Percentiles rank a stretch among this genome's conserved stretches.
Evolutionary conservation across 305 asterid genomes (phyloP).

Genomic region (Solanum chacoense): DNA sequence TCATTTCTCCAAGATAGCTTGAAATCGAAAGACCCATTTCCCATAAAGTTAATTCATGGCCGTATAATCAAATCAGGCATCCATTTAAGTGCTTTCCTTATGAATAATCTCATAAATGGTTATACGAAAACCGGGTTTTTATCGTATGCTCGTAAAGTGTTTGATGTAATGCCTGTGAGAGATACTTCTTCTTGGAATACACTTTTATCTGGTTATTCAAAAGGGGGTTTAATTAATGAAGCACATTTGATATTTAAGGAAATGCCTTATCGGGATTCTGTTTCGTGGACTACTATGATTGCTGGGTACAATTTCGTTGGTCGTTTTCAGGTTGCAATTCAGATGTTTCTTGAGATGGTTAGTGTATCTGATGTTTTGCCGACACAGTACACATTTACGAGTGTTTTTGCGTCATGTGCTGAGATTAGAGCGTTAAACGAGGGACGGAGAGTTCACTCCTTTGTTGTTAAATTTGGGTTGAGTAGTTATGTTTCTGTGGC

Average conservation of each 20-base stretch:
- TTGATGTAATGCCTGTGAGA: conserved; percentile 62
- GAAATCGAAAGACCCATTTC: conserved; percentile 26
- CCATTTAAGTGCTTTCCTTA: conserved; percentile 42
- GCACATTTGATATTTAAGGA: conserved; percentile 41
- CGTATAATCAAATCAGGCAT: conserved; percentile 48
- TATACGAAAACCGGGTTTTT: conserved; percentile 49
- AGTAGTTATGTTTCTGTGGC: conserved; percentile 41
- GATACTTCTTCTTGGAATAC: conserved; percentile 67
- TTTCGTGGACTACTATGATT: conserved; percentile 84
- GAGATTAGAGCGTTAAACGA: conserved; percentile 29
- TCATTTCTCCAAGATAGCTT: conserved; percentile 59
- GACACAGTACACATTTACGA: conserved; percentile 50
- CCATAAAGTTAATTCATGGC: conserved; percentile 44
- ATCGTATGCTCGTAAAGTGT: conserved; percentile 45
- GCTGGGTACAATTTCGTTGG: conserved; percentile 56
- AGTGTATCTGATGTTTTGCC: conserved; percentile 29
- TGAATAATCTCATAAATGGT: conserved; percentile 57
- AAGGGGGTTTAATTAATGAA: conserved; percentile 39
- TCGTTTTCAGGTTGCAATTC: conserved; percentile 28
- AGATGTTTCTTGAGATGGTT: conserved; percentile 56
- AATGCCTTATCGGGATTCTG: conserved; percentile 55
- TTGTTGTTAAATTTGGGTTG: conserved; percentile 50
- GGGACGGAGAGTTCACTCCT: conserved; percentile 63
- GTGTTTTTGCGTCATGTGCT: conserved; percentile 62
- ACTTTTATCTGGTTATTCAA: conserved; percentile 59